Percentiles rank a stretch among this genome's conserved stretches.
Evolutionary conservation across 202 grass and related monocot species (phyloP).

Genomic region (Brachypodium distachyon): DNA sequence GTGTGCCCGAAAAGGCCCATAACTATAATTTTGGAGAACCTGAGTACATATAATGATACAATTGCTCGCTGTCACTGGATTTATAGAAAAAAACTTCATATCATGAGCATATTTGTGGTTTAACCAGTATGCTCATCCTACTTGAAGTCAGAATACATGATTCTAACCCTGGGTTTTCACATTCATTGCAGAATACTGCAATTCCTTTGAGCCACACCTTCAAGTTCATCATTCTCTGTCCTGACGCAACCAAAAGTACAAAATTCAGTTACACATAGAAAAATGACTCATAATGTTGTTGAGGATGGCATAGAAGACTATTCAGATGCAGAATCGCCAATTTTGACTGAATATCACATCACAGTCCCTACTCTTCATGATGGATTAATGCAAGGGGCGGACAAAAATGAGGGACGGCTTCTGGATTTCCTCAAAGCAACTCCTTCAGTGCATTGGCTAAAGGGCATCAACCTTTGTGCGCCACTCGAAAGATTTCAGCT

Average conservation of each 20-base stretch:
- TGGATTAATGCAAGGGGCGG: neutral
- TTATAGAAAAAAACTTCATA: neutral
- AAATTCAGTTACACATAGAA: neutral
- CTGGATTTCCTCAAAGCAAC: slow-evolving; percentile 65
- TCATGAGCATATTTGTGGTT: neutral
- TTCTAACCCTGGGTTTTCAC: neutral
- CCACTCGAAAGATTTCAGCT: slow-evolving; percentile 23
- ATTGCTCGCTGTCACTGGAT: neutral
- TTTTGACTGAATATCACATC: slow-evolving; percentile 34
- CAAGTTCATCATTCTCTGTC: neutral
- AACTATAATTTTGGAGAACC: neutral
- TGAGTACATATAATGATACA: too few relatives aligned
- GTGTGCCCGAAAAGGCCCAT: too few relatives aligned
- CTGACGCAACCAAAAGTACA: neutral
- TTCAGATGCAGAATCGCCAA: slow-evolving; percentile 15
- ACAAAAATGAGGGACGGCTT: neutral
- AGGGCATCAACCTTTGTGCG: slow-evolving; percentile 28
- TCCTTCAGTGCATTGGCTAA: slow-evolving; percentile 58
- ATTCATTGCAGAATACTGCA: neutral
- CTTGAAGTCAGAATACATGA: neutral
- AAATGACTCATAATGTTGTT: neutral
- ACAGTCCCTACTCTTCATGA: slow-evolving; percentile 19
- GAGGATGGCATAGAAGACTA: slow-evolving; percentile 6
- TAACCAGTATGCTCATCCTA: neutral
- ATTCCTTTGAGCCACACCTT: neutral